These are phyloP conservation scores for Cladosporium sp. DNA, from an alignment of 2,329 filamentous ascomycete species.

Conservation along the genomic window DNA sequence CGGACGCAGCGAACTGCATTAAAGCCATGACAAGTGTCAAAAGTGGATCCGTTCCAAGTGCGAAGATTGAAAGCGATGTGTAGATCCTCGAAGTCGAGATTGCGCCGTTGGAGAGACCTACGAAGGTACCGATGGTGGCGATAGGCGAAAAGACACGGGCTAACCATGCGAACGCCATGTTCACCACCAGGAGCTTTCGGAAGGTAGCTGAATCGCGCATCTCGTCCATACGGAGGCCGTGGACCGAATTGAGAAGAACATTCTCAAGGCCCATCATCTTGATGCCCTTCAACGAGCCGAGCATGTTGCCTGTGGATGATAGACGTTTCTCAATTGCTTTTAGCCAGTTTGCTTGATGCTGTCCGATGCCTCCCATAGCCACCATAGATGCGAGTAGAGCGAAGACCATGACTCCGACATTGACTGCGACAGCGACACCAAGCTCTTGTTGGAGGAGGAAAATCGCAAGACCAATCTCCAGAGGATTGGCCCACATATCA, in stretches of 20 bases:
- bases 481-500: conserved; percentile 19
- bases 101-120: conserved; percentile 3
- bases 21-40: conserved; percentile 10
- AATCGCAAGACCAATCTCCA: conserved; percentile 21
- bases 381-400: conserved; percentile 4
- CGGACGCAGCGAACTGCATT: conserved; percentile 11
- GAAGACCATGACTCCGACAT: conserved; percentile 14
- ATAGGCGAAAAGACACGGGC: conserved; percentile 5
- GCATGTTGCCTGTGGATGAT: conserved; percentile 37
- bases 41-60: conserved; percentile 3
- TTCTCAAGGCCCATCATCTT: conserved; percentile 39
- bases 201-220: conserved; percentile 9
- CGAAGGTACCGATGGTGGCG: conserved; percentile 9
- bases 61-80: conserved; percentile 10
- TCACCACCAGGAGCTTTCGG: conserved; percentile 10
- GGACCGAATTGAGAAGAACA: conserved; percentile 6
- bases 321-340: conserved; percentile 43
- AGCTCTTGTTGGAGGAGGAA: conserved; percentile 19
- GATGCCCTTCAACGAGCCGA: conserved; percentile 44
- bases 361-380: conserved; percentile 1
- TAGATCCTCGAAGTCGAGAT: conserved; percentile 7
- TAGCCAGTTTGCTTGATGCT: conserved; percentile 37
- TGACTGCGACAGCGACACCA: conserved; percentile 17
- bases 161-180: conserved; percentile 1
- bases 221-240: conserved; percentile 8